phyloP scores from a whole-genome alignment of 1,284 basidiomycete species.

The Ustilago cynodontis region DNA sequence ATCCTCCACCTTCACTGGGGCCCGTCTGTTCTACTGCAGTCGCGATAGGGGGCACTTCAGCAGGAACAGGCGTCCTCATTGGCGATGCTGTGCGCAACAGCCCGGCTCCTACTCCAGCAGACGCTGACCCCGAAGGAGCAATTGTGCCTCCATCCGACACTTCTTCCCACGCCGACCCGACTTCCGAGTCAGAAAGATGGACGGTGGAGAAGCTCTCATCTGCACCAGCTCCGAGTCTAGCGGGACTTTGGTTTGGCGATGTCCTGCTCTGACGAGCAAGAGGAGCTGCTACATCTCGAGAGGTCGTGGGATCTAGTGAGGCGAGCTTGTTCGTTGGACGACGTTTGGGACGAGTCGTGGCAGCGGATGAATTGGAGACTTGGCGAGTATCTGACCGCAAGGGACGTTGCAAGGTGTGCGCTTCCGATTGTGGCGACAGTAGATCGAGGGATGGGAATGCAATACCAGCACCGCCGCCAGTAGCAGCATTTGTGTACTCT shows the following conservation, averaged over 20 bases:
- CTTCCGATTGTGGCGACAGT: conserved; percentile 21
- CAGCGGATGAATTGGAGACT: conserved; percentile 38
- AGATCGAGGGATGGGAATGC: conserved; percentile 50
- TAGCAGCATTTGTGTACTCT: neutral
- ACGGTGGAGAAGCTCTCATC: conserved; percentile 49
- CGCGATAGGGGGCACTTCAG: neutral
- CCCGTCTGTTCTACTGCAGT: neutral
- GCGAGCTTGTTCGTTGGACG: conserved; percentile 4
- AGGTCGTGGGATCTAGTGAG: conserved; percentile 12
- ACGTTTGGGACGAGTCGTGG: conserved; percentile 28
- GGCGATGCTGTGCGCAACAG: conserved; percentile 21
- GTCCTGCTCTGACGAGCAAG: neutral
- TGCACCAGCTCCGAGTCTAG: conserved; percentile 4
- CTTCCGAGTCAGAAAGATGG: conserved; percentile 43
- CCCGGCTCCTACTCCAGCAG: neutral
- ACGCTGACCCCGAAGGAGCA: conserved; percentile 20
- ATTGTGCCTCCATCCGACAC: conserved; percentile 55
- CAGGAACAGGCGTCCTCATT: neutral
- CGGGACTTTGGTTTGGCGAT: conserved; percentile 19
- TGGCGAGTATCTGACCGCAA: conserved; percentile 34
- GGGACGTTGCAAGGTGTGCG: conserved; percentile 20
- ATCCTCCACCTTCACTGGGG: neutral
- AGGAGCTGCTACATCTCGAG: neutral
- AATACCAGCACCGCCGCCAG: conserved; percentile 16
- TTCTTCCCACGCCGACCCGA: conserved; percentile 51